Evolutionary conservation across 306 rosid genomes (phyloP).

Genomic region (Carpinus fangiana): DNA sequence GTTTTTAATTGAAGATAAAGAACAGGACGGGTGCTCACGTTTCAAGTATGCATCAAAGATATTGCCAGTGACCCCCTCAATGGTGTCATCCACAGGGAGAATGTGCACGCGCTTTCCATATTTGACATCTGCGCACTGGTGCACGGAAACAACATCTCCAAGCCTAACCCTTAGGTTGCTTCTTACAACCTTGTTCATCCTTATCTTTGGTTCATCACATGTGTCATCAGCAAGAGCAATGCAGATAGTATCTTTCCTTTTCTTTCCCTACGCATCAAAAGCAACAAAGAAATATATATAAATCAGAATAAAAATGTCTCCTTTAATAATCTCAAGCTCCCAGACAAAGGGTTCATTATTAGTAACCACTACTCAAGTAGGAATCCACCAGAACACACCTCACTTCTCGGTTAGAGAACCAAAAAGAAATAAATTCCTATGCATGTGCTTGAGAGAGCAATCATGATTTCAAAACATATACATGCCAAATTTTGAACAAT

Average conservation of each 20-base stretch:
- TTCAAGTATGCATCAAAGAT: constrained; percentile 86
- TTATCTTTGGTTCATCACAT: constrained; percentile 84
- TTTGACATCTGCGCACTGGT: constrained; percentile 88
- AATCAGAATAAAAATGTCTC: constrained; percentile 2
- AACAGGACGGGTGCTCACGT: constrained; percentile 54
- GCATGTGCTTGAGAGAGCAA: not conserved
- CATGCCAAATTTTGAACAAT: not conserved
- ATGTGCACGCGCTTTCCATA: constrained; percentile 92
- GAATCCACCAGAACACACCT: not conserved
- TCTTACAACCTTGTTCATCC: constrained; percentile 95
- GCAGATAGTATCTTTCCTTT: constrained; percentile 85
- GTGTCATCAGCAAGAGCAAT: constrained; percentile 91
- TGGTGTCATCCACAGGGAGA: constrained; percentile 91
- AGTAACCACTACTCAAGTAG: not conserved
- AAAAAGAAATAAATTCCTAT: not conserved
- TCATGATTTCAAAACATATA: not conserved
- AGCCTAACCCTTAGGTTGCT: constrained; percentile 94
- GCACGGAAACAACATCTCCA: constrained; percentile 94
- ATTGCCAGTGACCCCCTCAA: constrained; percentile 88
- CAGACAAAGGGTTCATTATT: not conserved
- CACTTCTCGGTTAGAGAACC: not conserved
- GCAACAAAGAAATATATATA: constrained; percentile 9
- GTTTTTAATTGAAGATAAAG: not conserved
- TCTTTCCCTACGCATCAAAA: constrained; percentile 67
- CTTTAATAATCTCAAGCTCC: constrained; percentile 7